These are phyloP conservation scores for Aeschynomene evenia DNA, from an alignment of 306 rosid genomes.

Conservation along the genomic window DNA sequence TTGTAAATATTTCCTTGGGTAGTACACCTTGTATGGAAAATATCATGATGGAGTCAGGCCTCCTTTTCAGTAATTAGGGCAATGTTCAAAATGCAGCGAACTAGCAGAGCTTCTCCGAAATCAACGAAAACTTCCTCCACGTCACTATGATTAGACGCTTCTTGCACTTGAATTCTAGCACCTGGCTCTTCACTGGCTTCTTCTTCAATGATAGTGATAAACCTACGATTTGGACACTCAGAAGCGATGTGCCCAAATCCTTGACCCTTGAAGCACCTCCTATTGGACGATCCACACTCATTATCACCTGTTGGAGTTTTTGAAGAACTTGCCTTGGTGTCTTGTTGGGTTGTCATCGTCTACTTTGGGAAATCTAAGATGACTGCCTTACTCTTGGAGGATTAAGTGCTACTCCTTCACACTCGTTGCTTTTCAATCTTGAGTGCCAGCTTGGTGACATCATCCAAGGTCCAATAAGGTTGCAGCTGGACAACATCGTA, in stretches of 20 bases:
- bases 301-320: not conserved
- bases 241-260: not conserved
- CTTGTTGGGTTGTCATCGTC: not conserved
- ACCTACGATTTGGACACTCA: not conserved
- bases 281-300: too few relatives aligned
- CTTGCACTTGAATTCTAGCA: too few relatives aligned
- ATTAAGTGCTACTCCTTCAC: not conserved
- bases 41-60: not conserved
- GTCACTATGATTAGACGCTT: not conserved
- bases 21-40: not conserved
- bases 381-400: not conserved
- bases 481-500: not conserved
- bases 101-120: not conserved
- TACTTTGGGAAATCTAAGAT: not conserved
- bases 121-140: not conserved
- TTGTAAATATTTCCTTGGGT: not conserved
- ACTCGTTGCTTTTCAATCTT: not conserved
- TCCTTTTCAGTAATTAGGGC: not conserved
- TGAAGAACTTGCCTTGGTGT: not conserved
- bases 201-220: not conserved
- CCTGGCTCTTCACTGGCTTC: too few relatives aligned
- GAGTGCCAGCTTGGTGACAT: not conserved
- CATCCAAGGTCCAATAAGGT: not conserved
- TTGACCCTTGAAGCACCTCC: not conserved
- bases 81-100: not conserved